Percentiles rank a stretch among this genome's conserved stretches.
Conservation (phyloP, 768 basidiomycete genomes). For the Phlebiopsis gigantea region DNA sequence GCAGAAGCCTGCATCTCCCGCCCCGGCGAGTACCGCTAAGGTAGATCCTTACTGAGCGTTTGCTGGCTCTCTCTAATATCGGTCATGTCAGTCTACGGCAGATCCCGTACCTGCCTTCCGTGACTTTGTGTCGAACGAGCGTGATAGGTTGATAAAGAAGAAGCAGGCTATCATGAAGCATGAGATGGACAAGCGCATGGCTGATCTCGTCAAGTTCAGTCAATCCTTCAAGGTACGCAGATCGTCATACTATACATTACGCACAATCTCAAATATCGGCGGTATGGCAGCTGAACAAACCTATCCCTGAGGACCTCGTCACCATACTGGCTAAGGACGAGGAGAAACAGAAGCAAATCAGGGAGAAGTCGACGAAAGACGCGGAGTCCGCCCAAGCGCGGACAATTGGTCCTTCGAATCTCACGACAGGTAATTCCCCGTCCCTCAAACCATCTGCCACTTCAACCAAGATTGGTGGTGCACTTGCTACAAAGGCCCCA, state of each 20-base stretch:
- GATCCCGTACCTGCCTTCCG: conserved; percentile 84
- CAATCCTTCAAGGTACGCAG: conserved; percentile 83
- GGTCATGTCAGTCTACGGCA: conserved; percentile 50
- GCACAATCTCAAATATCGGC: not conserved
- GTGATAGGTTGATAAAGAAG: conserved; percentile 86
- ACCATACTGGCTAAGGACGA: conserved; percentile 92
- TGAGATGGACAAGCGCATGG: conserved; percentile 93
- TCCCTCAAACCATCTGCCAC: conserved; percentile 22
- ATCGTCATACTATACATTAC: not conserved
- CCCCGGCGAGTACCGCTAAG: conserved; percentile 27
- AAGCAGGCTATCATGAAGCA: conserved; percentile 83
- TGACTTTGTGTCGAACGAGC: conserved; percentile 89
- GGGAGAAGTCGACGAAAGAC: conserved; percentile 69
- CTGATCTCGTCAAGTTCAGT: conserved; percentile 90
- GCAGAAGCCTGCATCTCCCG: conserved; percentile 61
- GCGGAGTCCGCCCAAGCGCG: conserved; percentile 64
- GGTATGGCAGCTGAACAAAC: conserved; percentile 72
- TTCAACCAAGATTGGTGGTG: conserved; percentile 36
- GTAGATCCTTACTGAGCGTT: not conserved
- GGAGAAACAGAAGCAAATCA: conserved; percentile 80
- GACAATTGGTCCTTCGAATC: conserved; percentile 42
- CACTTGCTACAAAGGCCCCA: conserved; percentile 16
- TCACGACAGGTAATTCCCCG: conserved; percentile 43
- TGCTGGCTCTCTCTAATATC: conserved; percentile 15
- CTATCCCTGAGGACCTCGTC: conserved; percentile 92